Base-by-base conservation (phyloP, 2,329 filamentous ascomycete genomes). In the Triangularia setosa region DNA sequence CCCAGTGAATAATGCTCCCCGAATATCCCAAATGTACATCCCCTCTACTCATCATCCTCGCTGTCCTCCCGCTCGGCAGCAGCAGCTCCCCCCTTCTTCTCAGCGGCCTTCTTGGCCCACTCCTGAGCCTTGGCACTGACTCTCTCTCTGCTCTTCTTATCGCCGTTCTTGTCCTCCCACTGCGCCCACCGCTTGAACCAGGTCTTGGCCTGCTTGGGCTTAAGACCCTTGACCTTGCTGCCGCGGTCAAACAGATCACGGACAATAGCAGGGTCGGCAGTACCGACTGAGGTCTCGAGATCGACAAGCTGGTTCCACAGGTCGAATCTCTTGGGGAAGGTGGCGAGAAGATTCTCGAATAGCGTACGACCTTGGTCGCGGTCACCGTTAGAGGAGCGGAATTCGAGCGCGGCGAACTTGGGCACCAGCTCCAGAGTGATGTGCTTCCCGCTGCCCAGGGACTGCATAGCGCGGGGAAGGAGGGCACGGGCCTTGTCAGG, bases 261-360 rank as follows among this genome's bases (percentile, higher is more conserved):
- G 27, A 93, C 85, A 35, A 82, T 83, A 1, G 79, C 74, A 59
- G 74, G 72, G 61, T 88, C 84, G 16, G 76, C 79, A 83, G 54
- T 14, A 16, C 40, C 23, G 27, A 59, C 9, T 16, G 84, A 82
- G 66, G 88, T 84, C 79, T 99, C 95, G 63, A 97, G 83, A 74
- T 97, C 93, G 1, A 97, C 79, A 69, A 96, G 88, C 77, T 96
- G 89, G 76, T 92, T 95, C 94, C 94, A 98, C 60, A 98, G 81
- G 75, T 97, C 93, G 65, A 92, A 87, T 75, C 92, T 91, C 81
- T 96, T 96, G 55, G 93, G 92, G 80, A 90, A 97, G 4, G 90
- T 89, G 35, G 87, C 85, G 7, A 99, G 83, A 8, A 99, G 83
- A 44, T 90, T 90, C 77, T 97, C 94, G 72, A 98, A 98, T 73